Evolutionary conservation across 1,284 basidiomycete genomes (phyloP).

Genomic region (Microbotryum saponariae): DNA sequence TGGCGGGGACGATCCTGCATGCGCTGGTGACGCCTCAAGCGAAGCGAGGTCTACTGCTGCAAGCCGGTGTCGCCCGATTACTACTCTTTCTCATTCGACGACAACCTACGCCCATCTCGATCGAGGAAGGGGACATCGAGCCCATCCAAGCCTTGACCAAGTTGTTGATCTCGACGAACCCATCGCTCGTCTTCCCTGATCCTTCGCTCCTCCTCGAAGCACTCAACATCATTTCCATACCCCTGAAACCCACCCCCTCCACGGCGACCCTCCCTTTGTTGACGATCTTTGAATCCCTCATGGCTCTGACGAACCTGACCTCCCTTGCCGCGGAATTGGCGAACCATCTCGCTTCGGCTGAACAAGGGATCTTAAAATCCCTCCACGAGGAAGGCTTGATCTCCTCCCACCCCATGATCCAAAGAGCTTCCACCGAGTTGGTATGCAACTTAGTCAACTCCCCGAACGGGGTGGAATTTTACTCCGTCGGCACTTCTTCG

Average conservation of each 20-base stretch:
- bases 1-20: conserved; percentile 52
- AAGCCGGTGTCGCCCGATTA: conserved; percentile 71
- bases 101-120: conserved; percentile 7
- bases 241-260: conserved; percentile 54
- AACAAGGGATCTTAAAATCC: conserved; percentile 54
- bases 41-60: conserved; percentile 69
- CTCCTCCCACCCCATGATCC: conserved; percentile 68
- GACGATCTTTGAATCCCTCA: conserved; percentile 82
- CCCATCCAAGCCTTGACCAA: conserved; percentile 85
- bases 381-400: conserved; percentile 73
- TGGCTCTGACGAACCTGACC: conserved; percentile 92
- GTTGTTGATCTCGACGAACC: conserved; percentile 82
- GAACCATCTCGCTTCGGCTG: conserved; percentile 51
- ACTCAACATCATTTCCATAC: conserved; percentile 63
- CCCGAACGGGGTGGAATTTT: conserved; percentile 63
- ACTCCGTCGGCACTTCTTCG: conserved; percentile 56
- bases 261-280: conserved; percentile 52
- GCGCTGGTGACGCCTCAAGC: conserved; percentile 66
- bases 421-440: conserved; percentile 83
- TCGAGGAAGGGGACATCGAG: conserved; percentile 49
- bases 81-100: conserved; percentile 56
- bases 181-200: conserved; percentile 73
- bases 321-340: conserved; percentile 64
- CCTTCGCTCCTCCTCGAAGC: conserved; percentile 64
- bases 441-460: conserved; percentile 82